phyloP scores from a whole-genome alignment of 805 yeast species.

The Wickerhamiella sergipiensis region DNA sequence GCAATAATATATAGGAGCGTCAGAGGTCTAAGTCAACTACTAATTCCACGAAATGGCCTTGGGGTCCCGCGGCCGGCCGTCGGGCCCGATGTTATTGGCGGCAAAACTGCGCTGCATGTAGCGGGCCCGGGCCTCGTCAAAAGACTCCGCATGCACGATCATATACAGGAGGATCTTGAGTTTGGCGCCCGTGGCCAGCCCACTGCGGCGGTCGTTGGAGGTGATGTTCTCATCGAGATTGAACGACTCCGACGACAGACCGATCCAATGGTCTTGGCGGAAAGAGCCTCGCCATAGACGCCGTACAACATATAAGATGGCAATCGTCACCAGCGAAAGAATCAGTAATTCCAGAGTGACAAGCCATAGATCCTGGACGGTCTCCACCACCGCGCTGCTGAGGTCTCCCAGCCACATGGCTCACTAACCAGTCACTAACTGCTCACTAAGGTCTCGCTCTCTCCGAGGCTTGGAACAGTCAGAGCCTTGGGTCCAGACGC shows the following conservation, averaged over 20 bases:
- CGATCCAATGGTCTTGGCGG: constrained; percentile 21
- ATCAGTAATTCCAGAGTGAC: background rate
- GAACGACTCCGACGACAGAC: constrained; percentile 46
- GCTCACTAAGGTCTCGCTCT: too few relatives aligned
- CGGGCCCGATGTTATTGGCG: constrained; percentile 41
- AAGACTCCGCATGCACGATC: constrained; percentile 36
- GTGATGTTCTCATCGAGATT: constrained; percentile 36
- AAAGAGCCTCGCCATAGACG: constrained; percentile 7
- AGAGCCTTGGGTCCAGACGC: too few relatives aligned
- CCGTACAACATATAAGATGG: background rate
- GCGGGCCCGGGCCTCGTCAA: constrained; percentile 56
- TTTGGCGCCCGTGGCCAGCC: constrained; percentile 45
- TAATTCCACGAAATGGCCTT: constrained; percentile 30
- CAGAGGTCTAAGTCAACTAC: background rate
- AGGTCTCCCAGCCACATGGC: background rate
- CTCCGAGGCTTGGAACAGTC: too few relatives aligned
- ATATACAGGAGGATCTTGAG: constrained; percentile 38
- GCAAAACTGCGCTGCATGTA: constrained; percentile 36
- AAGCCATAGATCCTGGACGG: background rate
- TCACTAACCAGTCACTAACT: too few relatives aligned
- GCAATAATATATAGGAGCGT: too few relatives aligned
- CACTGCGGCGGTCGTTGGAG: constrained; percentile 43
- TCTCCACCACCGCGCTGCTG: background rate
- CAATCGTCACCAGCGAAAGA: background rate
- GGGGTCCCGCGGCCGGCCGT: constrained; percentile 59